These are phyloP conservation scores for Dipteronia dyeriana DNA, from an alignment of 345 rosid genomes.

Conservation along the genomic window DNA sequence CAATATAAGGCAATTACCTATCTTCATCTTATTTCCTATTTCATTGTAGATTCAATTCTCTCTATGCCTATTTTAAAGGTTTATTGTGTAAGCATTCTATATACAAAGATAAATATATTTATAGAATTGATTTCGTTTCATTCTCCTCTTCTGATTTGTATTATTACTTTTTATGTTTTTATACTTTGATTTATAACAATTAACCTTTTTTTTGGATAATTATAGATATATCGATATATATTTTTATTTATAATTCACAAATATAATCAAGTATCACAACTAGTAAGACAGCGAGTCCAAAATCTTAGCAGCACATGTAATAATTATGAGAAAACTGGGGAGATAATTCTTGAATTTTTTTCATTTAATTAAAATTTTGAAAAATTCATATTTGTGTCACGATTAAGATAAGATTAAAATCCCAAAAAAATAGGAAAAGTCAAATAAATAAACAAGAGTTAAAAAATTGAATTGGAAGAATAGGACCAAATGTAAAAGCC, in stretches of 20 bases:
- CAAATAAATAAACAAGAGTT: neutral
- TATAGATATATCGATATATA: no score
- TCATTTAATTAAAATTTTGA: neutral
- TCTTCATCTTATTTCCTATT: no score
- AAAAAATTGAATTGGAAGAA: slow-evolving; percentile 8
- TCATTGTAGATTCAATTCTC: no score
- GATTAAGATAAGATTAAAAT: slow-evolving; percentile 1
- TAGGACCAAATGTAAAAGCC: neutral
- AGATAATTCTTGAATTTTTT: neutral
- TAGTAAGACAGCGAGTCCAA: neutral
- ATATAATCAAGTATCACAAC: neutral
- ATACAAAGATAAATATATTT: no score
- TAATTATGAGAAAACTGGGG: neutral
- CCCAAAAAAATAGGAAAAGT: slow-evolving; percentile 7
- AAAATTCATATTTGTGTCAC: neutral
- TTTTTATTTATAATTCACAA: neutral
- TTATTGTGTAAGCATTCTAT: no score
- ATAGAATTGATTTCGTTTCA: no score
- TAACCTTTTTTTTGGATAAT: no score
- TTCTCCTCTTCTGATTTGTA: no score
- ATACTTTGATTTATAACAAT: no score
- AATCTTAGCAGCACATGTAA: neutral
- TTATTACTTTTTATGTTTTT: no score
- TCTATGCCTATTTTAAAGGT: no score
- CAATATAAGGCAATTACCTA: no score